Base-by-base conservation (phyloP, 2,329 filamentous ascomycete species). In the Trichoderma sp. region DNA sequence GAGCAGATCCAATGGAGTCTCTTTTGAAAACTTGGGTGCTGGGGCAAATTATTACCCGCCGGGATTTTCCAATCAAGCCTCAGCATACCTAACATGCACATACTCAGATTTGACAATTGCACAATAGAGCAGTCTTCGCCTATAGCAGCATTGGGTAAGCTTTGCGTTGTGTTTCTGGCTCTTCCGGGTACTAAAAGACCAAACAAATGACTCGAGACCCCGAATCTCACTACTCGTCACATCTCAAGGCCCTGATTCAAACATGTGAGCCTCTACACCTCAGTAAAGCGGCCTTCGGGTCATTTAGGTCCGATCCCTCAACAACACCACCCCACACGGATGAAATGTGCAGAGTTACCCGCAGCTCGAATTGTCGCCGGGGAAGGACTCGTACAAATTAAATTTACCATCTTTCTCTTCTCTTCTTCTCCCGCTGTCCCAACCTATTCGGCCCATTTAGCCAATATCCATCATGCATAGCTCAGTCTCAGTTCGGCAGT, bases 401-500 rank as follows among this genome's bases (percentile, higher is more conserved):
- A 51, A 59, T 56, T 55, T 56, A n/a, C 59, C 39, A 43, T 34
- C 56, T 39, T n/a, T 59, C 52, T 39, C 26, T 51, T 32, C 28
- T 56, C 51, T 58, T 51, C 30, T 30, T 56, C 51, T 58, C 51
- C 30, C 46, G 39, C n/a, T 30, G 28, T 32, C 37, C 28, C 39
- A 66, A 34, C 16, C 30, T 51, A 30, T 26, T 59, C 26, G 32
- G 51, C n/a, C 49, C 21, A 58, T 21, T 58, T 49, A 26, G 5
- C 52, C 34, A 39, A 14, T 60, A 58, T 34, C 24, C 56, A 60
- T 51, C 58, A 86, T 86, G 84, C 78, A 83, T 73, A 81, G 81
- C 73, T 55, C 55, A 30, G 84, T 85, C 70, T 83, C 28, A 30
- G 28, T 30, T 30, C 28, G 81, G 72, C 77, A 84, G 8, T 94